A percentile compares a stretch with the other conserved stretches of the same genome.
These are phyloP conservation scores for Penicillium cosmopolitanum DNA, from an alignment of 495 filamentous ascomycete genomes.

Conservation along the genomic window DNA sequence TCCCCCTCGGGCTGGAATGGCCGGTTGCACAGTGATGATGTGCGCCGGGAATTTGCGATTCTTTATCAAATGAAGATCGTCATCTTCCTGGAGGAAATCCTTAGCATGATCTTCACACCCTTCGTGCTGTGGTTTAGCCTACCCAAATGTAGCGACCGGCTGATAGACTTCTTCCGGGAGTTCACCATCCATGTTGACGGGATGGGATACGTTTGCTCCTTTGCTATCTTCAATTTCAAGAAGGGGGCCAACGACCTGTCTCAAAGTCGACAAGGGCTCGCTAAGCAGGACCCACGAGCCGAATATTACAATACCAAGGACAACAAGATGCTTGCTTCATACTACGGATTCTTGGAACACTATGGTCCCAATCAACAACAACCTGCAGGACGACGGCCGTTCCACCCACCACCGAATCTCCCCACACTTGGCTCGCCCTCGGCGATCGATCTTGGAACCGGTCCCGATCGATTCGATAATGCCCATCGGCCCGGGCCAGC, in stretches of 20 bases:
- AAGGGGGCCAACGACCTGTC: conserved; percentile 66
- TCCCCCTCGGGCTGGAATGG: conserved; percentile 85
- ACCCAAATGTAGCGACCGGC: conserved; percentile 85
- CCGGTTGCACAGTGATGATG: conserved; percentile 85
- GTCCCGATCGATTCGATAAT: conserved; percentile 54
- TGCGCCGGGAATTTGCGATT: conserved; percentile 78
- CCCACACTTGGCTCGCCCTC: conserved; percentile 70
- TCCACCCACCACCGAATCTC: conserved; percentile 79
- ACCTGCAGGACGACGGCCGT: conserved; percentile 51
- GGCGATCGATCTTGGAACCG: conserved; percentile 48
- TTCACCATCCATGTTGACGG: conserved; percentile 98
- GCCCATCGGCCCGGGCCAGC: conserved; percentile 35
- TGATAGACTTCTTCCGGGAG: conserved; percentile 97
- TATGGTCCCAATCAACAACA: conserved; percentile 73
- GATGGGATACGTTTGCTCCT: conserved; percentile 92
- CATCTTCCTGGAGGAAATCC: conserved; percentile 89
- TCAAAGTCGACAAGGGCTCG: conserved; percentile 35
- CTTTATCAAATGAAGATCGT: conserved; percentile 88
- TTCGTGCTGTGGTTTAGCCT: conserved; percentile 87
- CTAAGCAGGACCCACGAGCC: conserved; percentile 67
- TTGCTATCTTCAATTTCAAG: conserved; percentile 98
- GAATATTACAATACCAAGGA: conserved; percentile 96
- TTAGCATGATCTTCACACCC: conserved; percentile 90
- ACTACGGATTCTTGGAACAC: conserved; percentile 89
- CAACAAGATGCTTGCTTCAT: conserved; percentile 95